Percentiles rank a stretch among this genome's conserved stretches.
These are phyloP conservation scores for Talaromyces pinophilus DNA, from an alignment of 2,329 filamentous ascomycete species.

Conservation along the genomic window DNA sequence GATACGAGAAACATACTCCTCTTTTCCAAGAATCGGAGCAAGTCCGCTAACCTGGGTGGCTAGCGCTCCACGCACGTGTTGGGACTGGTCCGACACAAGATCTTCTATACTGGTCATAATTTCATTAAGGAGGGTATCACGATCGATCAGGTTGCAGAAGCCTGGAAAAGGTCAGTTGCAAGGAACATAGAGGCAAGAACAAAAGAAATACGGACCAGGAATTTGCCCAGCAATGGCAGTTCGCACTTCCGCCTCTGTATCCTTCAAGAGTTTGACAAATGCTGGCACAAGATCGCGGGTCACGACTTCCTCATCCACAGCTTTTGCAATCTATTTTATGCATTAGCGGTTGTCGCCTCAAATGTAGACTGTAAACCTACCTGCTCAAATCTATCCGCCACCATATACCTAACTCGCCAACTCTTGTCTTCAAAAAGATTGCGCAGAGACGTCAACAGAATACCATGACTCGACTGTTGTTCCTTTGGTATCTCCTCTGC, in stretches of 20 bases:
- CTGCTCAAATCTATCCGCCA: slow-evolving; percentile 98
- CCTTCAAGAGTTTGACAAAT: slow-evolving; percentile 96
- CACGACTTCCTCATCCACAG: slow-evolving; percentile 95
- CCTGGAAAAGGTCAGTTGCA: slow-evolving; percentile 53
- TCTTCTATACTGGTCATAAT: slow-evolving; percentile 97
- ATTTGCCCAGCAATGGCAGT: slow-evolving; percentile 97
- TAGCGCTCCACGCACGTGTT: slow-evolving; percentile 92
- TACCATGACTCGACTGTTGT: slow-evolving; percentile 93
- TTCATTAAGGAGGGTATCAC: slow-evolving; percentile 83
- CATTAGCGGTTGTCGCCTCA: slow-evolving; percentile 7
- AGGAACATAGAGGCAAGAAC: slow-evolving; percentile 5
- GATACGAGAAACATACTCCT: slow-evolving; percentile 67
- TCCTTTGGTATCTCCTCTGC: slow-evolving; percentile 97
- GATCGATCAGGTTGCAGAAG: slow-evolving; percentile 88
- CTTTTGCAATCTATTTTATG: slow-evolving; percentile 81
- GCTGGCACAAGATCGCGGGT: slow-evolving; percentile 90
- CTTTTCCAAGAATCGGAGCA: slow-evolving; percentile 94
- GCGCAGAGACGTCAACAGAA: slow-evolving; percentile 84
- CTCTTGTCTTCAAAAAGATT: slow-evolving; percentile 98
- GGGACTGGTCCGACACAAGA: slow-evolving; percentile 90
- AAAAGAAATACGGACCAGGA: slow-evolving; percentile 58
- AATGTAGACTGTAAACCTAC: slow-evolving; percentile 36
- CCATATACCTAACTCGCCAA: slow-evolving; percentile 99
- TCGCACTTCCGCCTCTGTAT: slow-evolving; percentile 95
- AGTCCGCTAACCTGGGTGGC: slow-evolving; percentile 96